Evolutionary conservation across 2,329 filamentous ascomycete species (phyloP).

Genomic region (Cryphonectria nitschkei): DNA sequence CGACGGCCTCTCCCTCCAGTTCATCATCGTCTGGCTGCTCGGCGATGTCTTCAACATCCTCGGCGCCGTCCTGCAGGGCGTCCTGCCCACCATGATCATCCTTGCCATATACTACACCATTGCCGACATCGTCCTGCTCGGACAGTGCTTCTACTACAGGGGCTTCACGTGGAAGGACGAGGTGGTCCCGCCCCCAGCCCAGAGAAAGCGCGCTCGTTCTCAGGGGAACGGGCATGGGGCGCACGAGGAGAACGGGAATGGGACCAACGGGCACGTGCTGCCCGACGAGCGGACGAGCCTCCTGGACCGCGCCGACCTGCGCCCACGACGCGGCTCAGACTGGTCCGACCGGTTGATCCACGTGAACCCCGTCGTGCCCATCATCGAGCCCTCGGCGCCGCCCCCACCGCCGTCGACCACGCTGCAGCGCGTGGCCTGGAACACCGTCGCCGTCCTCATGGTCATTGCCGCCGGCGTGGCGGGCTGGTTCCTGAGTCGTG

Average conservation of each 20-base stretch:
- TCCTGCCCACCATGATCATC: constrained; percentile 94
- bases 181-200: constrained; percentile 46
- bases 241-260: constrained; percentile 12
- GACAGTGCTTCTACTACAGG: constrained; percentile 94
- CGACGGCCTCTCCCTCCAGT: constrained; percentile 87
- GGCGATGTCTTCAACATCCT: constrained; percentile 98
- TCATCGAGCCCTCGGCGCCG: constrained; percentile 57
- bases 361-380: constrained; percentile 81
- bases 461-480: constrained; percentile 82
- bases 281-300: constrained; percentile 57
- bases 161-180: constrained; percentile 73
- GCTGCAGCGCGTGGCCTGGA: constrained; percentile 69
- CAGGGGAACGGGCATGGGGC: neutral
- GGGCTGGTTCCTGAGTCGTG: constrained; percentile 79
- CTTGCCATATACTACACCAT: constrained; percentile 93
- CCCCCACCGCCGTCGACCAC: constrained; percentile 50
- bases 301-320: constrained; percentile 44
- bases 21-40: constrained; percentile 88
- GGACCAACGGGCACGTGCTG: constrained; percentile 32
- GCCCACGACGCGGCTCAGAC: constrained; percentile 55
- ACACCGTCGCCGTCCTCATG: constrained; percentile 74
- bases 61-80: constrained; percentile 87
- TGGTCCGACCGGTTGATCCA: constrained; percentile 64
- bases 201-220: constrained; percentile 35
- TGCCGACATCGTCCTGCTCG: constrained; percentile 84